Percentiles rank a stretch among this genome's conserved stretches.
phyloP scores from a whole-genome alignment of 2,329 filamentous ascomycete species.

The Fusarium pseudocircinatum region DNA sequence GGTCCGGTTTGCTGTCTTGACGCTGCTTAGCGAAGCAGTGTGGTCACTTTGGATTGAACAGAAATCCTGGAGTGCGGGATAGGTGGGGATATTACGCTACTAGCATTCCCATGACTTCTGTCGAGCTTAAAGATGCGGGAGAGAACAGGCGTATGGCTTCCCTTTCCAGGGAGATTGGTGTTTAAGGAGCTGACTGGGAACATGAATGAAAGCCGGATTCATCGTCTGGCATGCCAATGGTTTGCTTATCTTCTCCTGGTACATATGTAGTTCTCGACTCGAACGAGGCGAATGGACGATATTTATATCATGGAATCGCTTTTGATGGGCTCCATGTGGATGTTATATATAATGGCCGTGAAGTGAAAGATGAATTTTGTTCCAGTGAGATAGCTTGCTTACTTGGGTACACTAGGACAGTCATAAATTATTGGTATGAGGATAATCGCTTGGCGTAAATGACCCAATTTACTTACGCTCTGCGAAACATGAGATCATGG shows the following conservation, averaged over 20 bases:
- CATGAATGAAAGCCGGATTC: constrained; percentile 13
- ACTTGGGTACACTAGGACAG: background rate
- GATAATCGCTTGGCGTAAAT: background rate
- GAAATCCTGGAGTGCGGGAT: constrained; percentile 7
- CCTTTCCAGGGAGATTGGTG: constrained; percentile 34
- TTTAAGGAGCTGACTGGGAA: constrained; percentile 33
- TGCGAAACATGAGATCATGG: background rate
- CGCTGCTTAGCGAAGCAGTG: constrained; percentile 9
- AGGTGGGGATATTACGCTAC: constrained; percentile 12
- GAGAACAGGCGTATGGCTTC: constrained; percentile 36
- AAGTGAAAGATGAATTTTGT: background rate
- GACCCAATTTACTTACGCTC: background rate
- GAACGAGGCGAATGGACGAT: constrained; percentile 34
- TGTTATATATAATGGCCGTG: background rate
- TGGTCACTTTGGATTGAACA: constrained; percentile 13
- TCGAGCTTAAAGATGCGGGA: constrained; percentile 12
- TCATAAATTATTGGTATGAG: background rate
- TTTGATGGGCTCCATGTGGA: background rate
- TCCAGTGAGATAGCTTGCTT: background rate
- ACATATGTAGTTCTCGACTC: constrained; percentile 29
- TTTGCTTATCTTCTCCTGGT: constrained; percentile 24
- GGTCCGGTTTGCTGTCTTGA: constrained; percentile 7
- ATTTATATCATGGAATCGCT: constrained; percentile 1
- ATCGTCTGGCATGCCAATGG: constrained; percentile 29
- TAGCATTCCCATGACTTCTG: constrained; percentile 28